Base-by-base conservation (phyloP, 176 grass and related monocot genomes). In the Hyparrhenia diplandra region DNA sequence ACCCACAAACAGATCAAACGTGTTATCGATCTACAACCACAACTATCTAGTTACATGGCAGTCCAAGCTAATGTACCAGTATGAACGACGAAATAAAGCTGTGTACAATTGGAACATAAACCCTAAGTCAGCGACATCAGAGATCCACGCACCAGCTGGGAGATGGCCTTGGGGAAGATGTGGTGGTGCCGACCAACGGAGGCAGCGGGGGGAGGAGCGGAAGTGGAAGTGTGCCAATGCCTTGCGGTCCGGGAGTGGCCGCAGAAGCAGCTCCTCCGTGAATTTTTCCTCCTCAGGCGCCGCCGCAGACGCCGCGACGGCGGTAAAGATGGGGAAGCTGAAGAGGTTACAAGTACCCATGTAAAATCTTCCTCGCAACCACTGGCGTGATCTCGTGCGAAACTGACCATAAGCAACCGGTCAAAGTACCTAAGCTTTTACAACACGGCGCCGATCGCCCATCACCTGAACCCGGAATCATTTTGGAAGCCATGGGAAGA, bases 171-270 rank as follows among this genome's bases (percentile, higher is more conserved):
- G 42, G 96, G 92, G 77, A 99, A 95, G 79, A 95, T 28, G 81
- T 91, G 88, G 65, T 95, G 88, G 83, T 95, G 92, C 40, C 62
- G 65, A 24, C 87, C 89, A 30, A 51, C 79, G 67, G 75, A 45
- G 14, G 51, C 40, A 46, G 91, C 84, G 51, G 89, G 87, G 28
- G 86, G 73, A 80, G 82, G 82, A 91, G 77, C 86, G 85, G 84
- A 99, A 95, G 81, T 95, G 85, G 84, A 98, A 98, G 78, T 98
- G 96, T 10, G 88, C 92, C 10, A 91, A 88, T 41, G 87, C 90
- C 81, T 93, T 95, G 49, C 84, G 82, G 90, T 95, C 96, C 18
- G 92, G 86, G n/a, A 95, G 85, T 42, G 90, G 92, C 28, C 90
- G 89, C 81, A 98, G 92, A 61, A 95, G 88, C 23, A 95, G 88